Percentiles rank a stretch among this genome's conserved stretches.
phyloP scores from a whole-genome alignment of 2,329 filamentous ascomycete species.

The Sporothrix sp. region DNA sequence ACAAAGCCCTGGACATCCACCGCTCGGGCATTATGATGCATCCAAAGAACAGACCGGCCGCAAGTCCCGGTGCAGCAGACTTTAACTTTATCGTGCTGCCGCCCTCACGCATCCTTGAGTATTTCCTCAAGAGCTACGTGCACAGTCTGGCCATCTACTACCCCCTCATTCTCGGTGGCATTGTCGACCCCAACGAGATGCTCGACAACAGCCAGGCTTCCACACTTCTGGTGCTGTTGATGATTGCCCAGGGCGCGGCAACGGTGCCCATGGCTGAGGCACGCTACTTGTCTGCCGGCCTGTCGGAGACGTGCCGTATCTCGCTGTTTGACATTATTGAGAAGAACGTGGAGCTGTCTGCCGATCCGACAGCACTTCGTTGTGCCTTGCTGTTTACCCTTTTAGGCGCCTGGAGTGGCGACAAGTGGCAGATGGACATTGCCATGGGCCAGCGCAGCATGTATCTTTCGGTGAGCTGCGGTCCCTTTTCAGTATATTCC shows the following conservation, averaged over 20 bases:
- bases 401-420: constrained; percentile 62
- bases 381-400: constrained; percentile 59
- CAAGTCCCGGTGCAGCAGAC: constrained; percentile 23
- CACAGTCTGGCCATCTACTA: constrained; percentile 59
- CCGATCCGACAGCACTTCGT: constrained; percentile 53
- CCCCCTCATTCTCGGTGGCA: constrained; percentile 48
- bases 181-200: constrained; percentile 57
- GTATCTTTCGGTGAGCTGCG: constrained; percentile 55
- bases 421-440: constrained; percentile 71
- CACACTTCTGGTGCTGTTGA: constrained; percentile 56
- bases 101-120: constrained; percentile 55
- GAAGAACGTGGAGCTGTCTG: constrained; percentile 58
- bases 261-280: constrained; percentile 57
- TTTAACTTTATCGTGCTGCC: constrained; percentile 60
- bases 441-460: constrained; percentile 64
- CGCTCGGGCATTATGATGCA: constrained; percentile 33
- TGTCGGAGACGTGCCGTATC: constrained; percentile 62
- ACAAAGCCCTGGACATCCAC: constrained; percentile 61
- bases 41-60: constrained; percentile 25
- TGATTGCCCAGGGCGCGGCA: constrained; percentile 62
- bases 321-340: constrained; percentile 63
- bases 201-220: constrained; percentile 57
- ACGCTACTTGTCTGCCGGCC: constrained; percentile 52
- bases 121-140: constrained; percentile 56
- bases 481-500: background rate